Base-by-base conservation (phyloP, 805 yeast genomes). In the Candida corydali region DNA sequence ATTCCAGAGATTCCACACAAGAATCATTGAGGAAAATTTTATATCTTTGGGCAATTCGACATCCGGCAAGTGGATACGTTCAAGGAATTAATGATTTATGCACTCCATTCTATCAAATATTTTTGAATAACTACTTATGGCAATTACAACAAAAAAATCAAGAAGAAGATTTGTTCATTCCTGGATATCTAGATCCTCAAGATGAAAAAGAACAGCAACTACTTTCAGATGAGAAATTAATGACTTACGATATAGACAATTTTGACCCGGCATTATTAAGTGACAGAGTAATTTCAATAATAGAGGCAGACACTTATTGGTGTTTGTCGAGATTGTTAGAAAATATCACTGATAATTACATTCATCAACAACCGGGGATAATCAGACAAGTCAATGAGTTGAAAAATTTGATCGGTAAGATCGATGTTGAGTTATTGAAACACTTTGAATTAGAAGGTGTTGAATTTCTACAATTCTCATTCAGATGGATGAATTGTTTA, bases 401-500 rank as follows among this genome's bases (percentile, higher is more conserved):
- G 44, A 76, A 80, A 37, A 86, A 80, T 44, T 68, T 93, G 35
- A 86, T 89, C 12, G 73, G 78, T 44, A 73, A 95, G 44, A 89
- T 91, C 38, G 98, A 93, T 52, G 59, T 73, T 2, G 80, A 75
- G 17, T 67, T 93, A 23, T 79, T 80, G 26, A 68, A 69, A 26
- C 98, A 93, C 62, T 75, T 93, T 45, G 80, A 80, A 41, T 52
- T 59, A 1, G 96, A 93, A 55, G 85, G 85, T 32, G 78, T 93
- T n/a, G 96, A 93, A 59, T 93, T 93, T 52, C 78, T 93, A 45
- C 98, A 93, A 60, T 93, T 93, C 59, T 78, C 96, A 15, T 93
- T 93, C 65, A 72, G 98, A 47, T 93, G 98, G 98, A 93, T 93
- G 98, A 93, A 93, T 61, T 93, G 98, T 65, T 66, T 93, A 51